These are phyloP conservation scores for Diplotaxis tenuifolia DNA, from an alignment of 345 rosid genomes.

Conservation along the genomic window DNA sequence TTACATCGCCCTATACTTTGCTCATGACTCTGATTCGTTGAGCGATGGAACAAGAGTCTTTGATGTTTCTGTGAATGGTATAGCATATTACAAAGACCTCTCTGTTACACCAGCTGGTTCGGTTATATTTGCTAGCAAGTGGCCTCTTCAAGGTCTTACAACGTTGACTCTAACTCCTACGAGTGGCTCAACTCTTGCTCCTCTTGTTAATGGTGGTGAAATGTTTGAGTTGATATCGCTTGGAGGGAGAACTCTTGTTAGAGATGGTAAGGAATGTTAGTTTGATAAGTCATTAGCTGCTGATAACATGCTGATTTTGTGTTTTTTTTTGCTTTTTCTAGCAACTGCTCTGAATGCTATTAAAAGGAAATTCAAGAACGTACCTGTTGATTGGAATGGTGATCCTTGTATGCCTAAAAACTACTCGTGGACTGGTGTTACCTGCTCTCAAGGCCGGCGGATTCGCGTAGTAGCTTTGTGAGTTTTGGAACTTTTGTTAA, in stretches of 20 bases:
- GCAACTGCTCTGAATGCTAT: constrained; percentile 55
- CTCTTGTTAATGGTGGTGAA: constrained; percentile 82
- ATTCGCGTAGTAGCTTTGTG: constrained; percentile 70
- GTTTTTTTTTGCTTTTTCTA: constrained; percentile 29
- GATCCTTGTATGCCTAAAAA: constrained; percentile 81
- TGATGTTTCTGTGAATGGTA: constrained; percentile 56
- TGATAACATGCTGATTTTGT: constrained; percentile 6
- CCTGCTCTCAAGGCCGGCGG: constrained; percentile 62
- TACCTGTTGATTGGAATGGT: constrained; percentile 80
- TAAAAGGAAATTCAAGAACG: constrained; percentile 47
- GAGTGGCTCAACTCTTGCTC: constrained; percentile 51
- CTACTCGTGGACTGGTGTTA: constrained; percentile 79
- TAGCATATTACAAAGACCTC: constrained; percentile 57
- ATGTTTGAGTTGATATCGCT: constrained; percentile 52
- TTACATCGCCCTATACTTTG: constrained; percentile 83
- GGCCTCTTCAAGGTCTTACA: constrained; percentile 75
- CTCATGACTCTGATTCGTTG: constrained; percentile 49
- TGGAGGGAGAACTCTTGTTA: constrained; percentile 67
- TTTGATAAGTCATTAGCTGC: too few relatives aligned
- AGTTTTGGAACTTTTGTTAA: constrained; percentile 40
- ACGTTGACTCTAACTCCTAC: constrained; percentile 54
- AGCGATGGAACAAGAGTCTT: constrained; percentile 44
- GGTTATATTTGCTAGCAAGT: constrained; percentile 53
- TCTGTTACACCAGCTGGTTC: constrained; percentile 57
- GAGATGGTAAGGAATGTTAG: constrained; percentile 61